Conservation (phyloP, 2,329 filamentous ascomycete genomes). For the Fusarium nodosum region DNA sequence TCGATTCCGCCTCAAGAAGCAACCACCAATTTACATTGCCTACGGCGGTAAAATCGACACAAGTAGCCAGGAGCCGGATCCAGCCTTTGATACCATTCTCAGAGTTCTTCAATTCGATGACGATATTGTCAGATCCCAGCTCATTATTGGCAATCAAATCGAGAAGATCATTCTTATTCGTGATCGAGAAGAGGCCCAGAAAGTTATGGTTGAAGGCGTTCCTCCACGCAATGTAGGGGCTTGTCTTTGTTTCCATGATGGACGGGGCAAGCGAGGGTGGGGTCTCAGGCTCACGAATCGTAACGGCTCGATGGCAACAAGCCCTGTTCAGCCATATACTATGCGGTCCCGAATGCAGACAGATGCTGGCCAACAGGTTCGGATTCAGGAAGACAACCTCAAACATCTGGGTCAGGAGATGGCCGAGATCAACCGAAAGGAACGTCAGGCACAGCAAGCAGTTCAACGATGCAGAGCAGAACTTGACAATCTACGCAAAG, state of each 20-base stretch:
- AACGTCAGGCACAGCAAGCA: constrained; percentile 62
- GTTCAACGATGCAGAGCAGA: constrained; percentile 63
- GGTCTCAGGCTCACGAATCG: constrained; percentile 70
- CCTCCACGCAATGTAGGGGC: constrained; percentile 77
- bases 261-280: constrained; percentile 64
- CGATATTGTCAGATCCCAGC: constrained; percentile 79
- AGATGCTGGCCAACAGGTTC: constrained; percentile 77
- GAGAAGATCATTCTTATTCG: constrained; percentile 87
- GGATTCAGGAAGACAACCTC: constrained; percentile 63
- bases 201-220: constrained; percentile 74
- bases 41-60: constrained; percentile 56
- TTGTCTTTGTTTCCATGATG: constrained; percentile 78
- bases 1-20: constrained; percentile 65
- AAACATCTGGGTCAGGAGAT: constrained; percentile 69
- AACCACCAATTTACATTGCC: constrained; percentile 57
- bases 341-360: constrained; percentile 81
- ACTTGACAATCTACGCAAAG: constrained; percentile 59
- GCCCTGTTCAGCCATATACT: constrained; percentile 61
- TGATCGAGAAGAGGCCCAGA: constrained; percentile 74
- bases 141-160: constrained; percentile 85
- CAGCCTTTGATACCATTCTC: constrained; percentile 80
- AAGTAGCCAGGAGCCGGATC: constrained; percentile 75
- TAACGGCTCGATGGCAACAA: constrained; percentile 59
- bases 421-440: constrained; percentile 63
- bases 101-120: constrained; percentile 86